Evolutionary conservation across 1,284 basidiomycete species (phyloP), one percentile per base, ranked within the genome.

Genomic region (Leccinum fuscescens): DNA sequence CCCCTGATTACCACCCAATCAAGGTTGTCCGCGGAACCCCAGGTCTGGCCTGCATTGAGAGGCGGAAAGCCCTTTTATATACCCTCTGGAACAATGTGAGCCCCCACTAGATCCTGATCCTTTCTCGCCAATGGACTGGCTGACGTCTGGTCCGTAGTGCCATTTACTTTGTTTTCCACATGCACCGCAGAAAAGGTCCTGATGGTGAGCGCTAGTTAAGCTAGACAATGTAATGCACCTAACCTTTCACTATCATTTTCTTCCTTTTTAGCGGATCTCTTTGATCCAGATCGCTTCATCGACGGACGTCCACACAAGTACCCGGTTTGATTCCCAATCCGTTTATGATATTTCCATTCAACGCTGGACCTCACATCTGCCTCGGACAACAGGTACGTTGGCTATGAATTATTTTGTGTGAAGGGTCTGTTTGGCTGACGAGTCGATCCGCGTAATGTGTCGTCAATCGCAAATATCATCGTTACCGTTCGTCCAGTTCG

Each of bases 241-340:
- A 14, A 20, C 6, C 44, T 22, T 20, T 7, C 44, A 7, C 20
- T 14, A 7, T 44, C 11, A 20, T 20, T 6, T 9, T 55, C 22
- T 11, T 49, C 4, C 7, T 54, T 31, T 35, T 2, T 29, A 80
- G 76, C 79, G 24, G 63, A 74, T 9, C 60, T 73, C 22, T 85
- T 83, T 64, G 81, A 83, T 62, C 83, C 82, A 0, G 77, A 83
- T 58, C 73, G 83, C 1, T 83, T 80, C 74, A 62, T 83, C 3
- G 82, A 83, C 60, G 74, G 58, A 24, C 69, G 72, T 24, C 56
- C 69, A 1, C 67, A 70, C 44, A 70, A 58, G 52, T 72, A 74
- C 46, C 60, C 67, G 15, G 62, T 56, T 0, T 72, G 15, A 63
- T 56, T 0, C 60, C 69, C 1, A 68, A 72, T 52, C 69, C 80